Percentiles rank a stretch among this genome's conserved stretches.
Evolutionary conservation across 441 rosid species (phyloP).

Genomic region (Iberis amara): DNA sequence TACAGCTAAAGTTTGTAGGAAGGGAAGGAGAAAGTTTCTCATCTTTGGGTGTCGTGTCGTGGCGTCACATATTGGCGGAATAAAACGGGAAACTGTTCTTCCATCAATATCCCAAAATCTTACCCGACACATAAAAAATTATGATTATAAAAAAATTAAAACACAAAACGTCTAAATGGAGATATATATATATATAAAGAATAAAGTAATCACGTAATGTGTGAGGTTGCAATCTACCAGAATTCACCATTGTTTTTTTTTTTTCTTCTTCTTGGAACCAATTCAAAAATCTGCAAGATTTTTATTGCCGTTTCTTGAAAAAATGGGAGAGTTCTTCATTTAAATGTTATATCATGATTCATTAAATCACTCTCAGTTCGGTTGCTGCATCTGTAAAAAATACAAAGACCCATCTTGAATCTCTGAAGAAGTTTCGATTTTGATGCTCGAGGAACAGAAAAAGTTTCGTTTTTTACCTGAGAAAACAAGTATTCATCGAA

Average conservation of each 20-base stretch:
- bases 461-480: slow-evolving; percentile 35
- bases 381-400: slow-evolving; percentile 29
- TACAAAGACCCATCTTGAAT: background rate
- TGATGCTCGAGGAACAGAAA: background rate
- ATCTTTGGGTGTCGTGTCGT: too few species aligned
- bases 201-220: slow-evolving; percentile 14
- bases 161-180: slow-evolving; percentile 26
- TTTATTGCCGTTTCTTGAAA: slow-evolving; percentile 21
- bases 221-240: slow-evolving; percentile 25
- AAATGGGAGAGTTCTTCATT: slow-evolving; percentile 21
- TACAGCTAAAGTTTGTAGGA: too few species aligned
- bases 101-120: slow-evolving; percentile 21
- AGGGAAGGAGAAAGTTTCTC: too few species aligned
- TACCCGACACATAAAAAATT: slow-evolving; percentile 16
- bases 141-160: background rate
- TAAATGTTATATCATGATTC: slow-evolving; percentile 24
- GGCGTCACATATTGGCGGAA: slow-evolving; percentile 10
- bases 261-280: slow-evolving; percentile 21
- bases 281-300: slow-evolving; percentile 23
- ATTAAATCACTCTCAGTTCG: slow-evolving; percentile 28
- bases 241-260: slow-evolving; percentile 5
- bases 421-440: background rate
- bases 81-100: background rate
- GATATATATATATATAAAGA: background rate
- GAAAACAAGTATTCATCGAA: slow-evolving; percentile 53